Percentiles rank a stretch among this genome's conserved stretches.
Evolutionary conservation across 139 green algal species (phyloP).

Genomic region (Chlamydomonas sp.): DNA sequence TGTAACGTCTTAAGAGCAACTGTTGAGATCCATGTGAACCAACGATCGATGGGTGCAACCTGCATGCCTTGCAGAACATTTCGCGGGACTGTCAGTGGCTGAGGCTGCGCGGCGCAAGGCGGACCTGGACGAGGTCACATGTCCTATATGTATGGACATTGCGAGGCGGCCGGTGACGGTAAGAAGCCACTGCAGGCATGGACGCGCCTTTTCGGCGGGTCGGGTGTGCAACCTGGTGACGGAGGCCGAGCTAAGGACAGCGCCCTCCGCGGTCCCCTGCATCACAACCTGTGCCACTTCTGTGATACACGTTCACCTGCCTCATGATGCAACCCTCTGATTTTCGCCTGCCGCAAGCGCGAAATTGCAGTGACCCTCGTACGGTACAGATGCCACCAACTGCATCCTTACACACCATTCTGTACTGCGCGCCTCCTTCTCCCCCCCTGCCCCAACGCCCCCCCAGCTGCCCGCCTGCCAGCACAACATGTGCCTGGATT

Average conservation of each 20-base stretch:
- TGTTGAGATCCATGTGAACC: too few species aligned
- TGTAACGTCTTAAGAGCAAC: too few species aligned
- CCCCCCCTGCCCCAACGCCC: not conserved
- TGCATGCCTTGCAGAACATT: not conserved
- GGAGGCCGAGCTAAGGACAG: too few species aligned
- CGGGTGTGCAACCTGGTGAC: too few species aligned
- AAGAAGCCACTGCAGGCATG: not conserved
- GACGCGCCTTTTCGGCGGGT: too few species aligned
- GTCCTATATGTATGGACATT: not conserved
- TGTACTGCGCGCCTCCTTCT: not conserved
- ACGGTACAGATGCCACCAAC: not conserved
- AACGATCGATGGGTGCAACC: too few species aligned
- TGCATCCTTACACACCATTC: not conserved
- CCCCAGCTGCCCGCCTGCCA: slow-evolving; percentile 86
- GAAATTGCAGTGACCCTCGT: too few species aligned
- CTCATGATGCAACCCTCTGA: too few species aligned
- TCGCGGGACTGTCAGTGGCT: not conserved
- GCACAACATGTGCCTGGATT: slow-evolving; percentile 95
- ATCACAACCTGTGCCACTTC: too few species aligned
- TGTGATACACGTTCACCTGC: too few species aligned
- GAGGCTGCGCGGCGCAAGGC: not conserved
- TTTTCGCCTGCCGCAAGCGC: too few species aligned
- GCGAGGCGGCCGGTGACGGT: slow-evolving; percentile 7
- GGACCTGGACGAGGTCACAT: slow-evolving; percentile 6
- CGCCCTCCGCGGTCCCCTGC: too few species aligned